Evolutionary conservation across 2,329 filamentous ascomycete genomes (phyloP).

Genomic region (Cordyceps cateniannulata): DNA sequence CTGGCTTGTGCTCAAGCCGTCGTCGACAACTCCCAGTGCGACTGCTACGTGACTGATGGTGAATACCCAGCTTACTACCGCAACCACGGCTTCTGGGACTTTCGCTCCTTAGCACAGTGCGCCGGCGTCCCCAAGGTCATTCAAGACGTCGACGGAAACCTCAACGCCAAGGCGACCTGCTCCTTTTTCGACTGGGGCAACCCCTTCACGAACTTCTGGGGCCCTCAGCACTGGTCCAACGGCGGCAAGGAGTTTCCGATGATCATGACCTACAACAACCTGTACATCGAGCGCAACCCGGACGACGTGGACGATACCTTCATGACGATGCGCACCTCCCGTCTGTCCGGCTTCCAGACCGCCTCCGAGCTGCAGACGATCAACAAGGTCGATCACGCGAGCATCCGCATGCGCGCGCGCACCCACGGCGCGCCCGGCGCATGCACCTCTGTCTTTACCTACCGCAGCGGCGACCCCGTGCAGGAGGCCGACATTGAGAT

Average conservation of each 20-base stretch:
- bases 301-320: conserved; percentile 32
- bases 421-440: conserved; percentile 39
- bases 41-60: conserved; percentile 25
- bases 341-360: conserved; percentile 35
- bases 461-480: conserved; percentile 30
- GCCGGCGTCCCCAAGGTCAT: conserved; percentile 26
- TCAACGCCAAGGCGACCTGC: conserved; percentile 27
- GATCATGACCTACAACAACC: conserved; percentile 32
- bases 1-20: not conserved
- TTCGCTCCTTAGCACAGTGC: conserved; percentile 23
- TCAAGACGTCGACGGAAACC: conserved; percentile 21
- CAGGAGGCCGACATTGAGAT: conserved; percentile 48
- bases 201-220: conserved; percentile 29
- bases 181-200: conserved; percentile 27
- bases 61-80: conserved; percentile 20
- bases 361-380: conserved; percentile 39
- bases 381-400: conserved; percentile 21
- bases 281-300: conserved; percentile 38
- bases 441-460: conserved; percentile 47
- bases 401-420: conserved; percentile 41
- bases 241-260: conserved; percentile 27
- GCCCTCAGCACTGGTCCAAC: conserved; percentile 32
- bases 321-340: conserved; percentile 40
- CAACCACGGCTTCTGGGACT: conserved; percentile 24
- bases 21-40: conserved; percentile 17